A percentile compares a stretch with the other conserved stretches of the same genome.
Conservation (phyloP, 495 filamentous ascomycete genomes). For the Podospora sp. region DNA sequence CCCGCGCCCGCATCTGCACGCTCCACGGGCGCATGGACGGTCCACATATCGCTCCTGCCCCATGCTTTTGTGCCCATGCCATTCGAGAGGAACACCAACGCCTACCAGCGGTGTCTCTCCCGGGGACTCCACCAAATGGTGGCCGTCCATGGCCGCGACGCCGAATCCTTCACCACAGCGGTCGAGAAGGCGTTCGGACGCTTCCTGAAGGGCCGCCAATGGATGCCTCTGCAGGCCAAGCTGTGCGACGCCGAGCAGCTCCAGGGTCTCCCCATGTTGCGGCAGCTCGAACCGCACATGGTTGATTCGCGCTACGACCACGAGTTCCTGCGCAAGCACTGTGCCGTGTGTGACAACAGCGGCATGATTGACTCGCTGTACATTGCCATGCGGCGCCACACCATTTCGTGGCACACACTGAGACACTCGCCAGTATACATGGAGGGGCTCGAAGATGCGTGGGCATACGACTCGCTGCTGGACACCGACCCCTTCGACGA, state of each 20-base stretch:
- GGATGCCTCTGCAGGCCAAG: conserved; percentile 58
- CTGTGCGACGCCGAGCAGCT: conserved; percentile 58
- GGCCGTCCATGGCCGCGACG: conserved; percentile 50
- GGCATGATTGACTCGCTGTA: conserved; percentile 59
- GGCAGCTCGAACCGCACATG: conserved; percentile 46
- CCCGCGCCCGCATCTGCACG: conserved; percentile 23
- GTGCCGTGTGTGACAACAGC: conserved; percentile 51
- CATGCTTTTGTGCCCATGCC: conserved; percentile 55
- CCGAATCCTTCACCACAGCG: conserved; percentile 49
- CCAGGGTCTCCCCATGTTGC: conserved; percentile 59
- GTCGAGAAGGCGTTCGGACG: conserved; percentile 52
- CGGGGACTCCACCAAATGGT: conserved; percentile 58
- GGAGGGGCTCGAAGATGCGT: conserved; percentile 53
- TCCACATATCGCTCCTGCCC: conserved; percentile 58
- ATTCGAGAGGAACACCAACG: conserved; percentile 61
- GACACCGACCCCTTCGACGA: conserved; percentile 45
- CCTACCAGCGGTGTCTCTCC: conserved; percentile 60
- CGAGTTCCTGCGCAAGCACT: conserved; percentile 51
- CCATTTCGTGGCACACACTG: conserved; percentile 52
- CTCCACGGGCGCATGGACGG: conserved; percentile 51
- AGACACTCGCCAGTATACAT: conserved; percentile 48
- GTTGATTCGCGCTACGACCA: conserved; percentile 45
- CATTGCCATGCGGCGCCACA: conserved; percentile 54
- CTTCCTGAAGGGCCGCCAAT: conserved; percentile 51
- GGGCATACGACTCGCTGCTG: conserved; percentile 52